These are phyloP conservation scores for Paramecium biaurelia DNA, from an alignment of 73 alveolate genomes.

Conservation along the genomic window DNA sequence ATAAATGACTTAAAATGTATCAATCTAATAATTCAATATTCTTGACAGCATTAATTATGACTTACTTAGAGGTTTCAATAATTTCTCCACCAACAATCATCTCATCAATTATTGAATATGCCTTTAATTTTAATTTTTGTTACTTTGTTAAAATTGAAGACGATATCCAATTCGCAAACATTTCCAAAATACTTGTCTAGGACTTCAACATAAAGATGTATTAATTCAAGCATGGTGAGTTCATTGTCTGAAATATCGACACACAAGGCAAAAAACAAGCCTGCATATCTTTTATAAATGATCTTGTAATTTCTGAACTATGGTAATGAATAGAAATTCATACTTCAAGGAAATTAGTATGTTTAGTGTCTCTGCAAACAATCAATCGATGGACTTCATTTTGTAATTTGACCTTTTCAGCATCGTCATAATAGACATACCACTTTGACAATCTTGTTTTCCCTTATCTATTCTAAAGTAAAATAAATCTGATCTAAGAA, in stretches of 20 bases:
- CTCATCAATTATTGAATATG: conserved; percentile 97
- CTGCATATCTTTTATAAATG: conserved; percentile 96
- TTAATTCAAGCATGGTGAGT: conserved; percentile 92
- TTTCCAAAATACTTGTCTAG: conserved; percentile 97
- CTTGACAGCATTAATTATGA: conserved; percentile 36
- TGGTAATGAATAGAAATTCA: background rate
- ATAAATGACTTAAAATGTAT: conserved; percentile 29
- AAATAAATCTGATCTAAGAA: conserved; percentile 83
- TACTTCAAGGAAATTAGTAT: conserved; percentile 92
- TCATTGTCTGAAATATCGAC: conserved; percentile 98
- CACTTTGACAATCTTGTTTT: conserved; percentile 94
- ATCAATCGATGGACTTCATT: conserved; percentile 89
- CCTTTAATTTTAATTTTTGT: conserved; percentile 37
- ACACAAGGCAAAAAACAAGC: conserved; percentile 95
- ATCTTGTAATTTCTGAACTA: conserved; percentile 88
- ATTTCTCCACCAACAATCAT: conserved; percentile 92
- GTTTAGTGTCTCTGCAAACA: conserved; percentile 90
- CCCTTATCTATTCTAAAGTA: conserved; percentile 97
- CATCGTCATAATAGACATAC: conserved; percentile 88
- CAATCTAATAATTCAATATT: conserved; percentile 59
- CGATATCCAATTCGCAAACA: conserved; percentile 98
- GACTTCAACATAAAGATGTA: conserved; percentile 94
- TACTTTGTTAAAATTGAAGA: conserved; percentile 96
- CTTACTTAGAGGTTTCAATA: conserved; percentile 87
- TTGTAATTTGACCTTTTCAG: conserved; percentile 75